phyloP scores from a whole-genome alignment of 2,329 filamentous ascomycete species.

The Fusarium multiceps region DNA sequence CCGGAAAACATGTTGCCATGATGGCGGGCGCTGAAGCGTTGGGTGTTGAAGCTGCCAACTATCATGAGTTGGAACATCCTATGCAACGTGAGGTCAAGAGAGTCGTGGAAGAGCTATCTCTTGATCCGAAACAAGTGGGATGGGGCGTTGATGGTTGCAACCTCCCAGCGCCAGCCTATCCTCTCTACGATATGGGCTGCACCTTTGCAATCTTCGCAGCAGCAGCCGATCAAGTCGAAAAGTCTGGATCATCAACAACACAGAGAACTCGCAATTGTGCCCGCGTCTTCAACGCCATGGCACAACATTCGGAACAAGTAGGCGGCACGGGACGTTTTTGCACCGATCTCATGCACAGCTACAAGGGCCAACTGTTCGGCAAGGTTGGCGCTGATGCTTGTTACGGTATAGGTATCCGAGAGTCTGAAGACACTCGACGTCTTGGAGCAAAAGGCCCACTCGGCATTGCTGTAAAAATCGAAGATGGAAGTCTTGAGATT shows the following conservation, averaged over 20 bases:
- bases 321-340: slow-evolving; percentile 60
- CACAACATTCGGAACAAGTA: slow-evolving; percentile 55
- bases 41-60: slow-evolving; percentile 46
- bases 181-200: slow-evolving; percentile 51
- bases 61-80: slow-evolving; percentile 52
- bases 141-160: slow-evolving; percentile 62
- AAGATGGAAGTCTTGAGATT: slow-evolving; percentile 58
- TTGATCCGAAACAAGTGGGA: slow-evolving; percentile 44
- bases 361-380: slow-evolving; percentile 53
- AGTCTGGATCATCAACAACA: neutral
- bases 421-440: slow-evolving; percentile 50
- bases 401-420: slow-evolving; percentile 58
- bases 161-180: slow-evolving; percentile 57
- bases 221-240: slow-evolving; percentile 43
- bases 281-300: slow-evolving; percentile 57
- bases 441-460: slow-evolving; percentile 53
- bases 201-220: slow-evolving; percentile 54
- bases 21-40: slow-evolving; percentile 55
- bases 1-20: slow-evolving; percentile 62
- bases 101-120: slow-evolving; percentile 52
- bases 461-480: slow-evolving; percentile 60
- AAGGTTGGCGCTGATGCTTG: slow-evolving; percentile 63
- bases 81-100: slow-evolving; percentile 54
- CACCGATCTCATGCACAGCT: slow-evolving; percentile 57
- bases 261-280: slow-evolving; percentile 43